Base-by-base conservation (phyloP, 2,329 filamentous ascomycete genomes). In the Amesomyces nigricolor region DNA sequence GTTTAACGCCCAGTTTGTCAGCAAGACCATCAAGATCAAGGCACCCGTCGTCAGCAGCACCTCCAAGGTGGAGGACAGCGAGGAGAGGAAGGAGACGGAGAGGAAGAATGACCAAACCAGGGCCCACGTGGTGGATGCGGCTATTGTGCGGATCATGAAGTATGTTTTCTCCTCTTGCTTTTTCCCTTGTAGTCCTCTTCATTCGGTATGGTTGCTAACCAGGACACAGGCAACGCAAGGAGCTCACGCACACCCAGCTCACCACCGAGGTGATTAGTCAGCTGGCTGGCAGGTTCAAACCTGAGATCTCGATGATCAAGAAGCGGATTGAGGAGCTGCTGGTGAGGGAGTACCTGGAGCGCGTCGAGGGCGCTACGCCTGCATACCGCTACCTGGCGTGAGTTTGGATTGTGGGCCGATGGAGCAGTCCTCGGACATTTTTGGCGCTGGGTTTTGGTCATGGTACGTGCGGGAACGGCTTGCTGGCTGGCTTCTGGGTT, bases 81-180 rank as follows among this genome's bases (percentile, higher is more conserved):
- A 81, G 3, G 83, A 87, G 70, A 75, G 84, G 47, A 84, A 82
- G 70, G 82, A 82, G 50, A 92, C 88, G 0, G 85, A 91, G 68
- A 81, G 85, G 64, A 88, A 87, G 75, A 90, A 88, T 62, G 82
- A 88, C 62, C 83, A 89, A 67, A 84, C 81, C 19, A 77, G 88
- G 60, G 80, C 79, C 44, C 85, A 87, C 66, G 80, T 87, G 40
- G 82, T 91, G 22, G 88, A 92, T 65, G 87, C 88, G 7, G 86
- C 87, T 4, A 78, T 92, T 61, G 88, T 91, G 57, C 78, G 88
- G 49, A 91, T 91, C 65, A 91, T 91, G 88, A 92, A 92, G 87
- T 91, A 80, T 46, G 84, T 80, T 51, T 42, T 42, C 35, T 48
- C 9, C 51, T 32, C 54, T 51, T 26, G 32, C 37, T 26, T 39